Evolutionary conservation across 345 rosid genomes (phyloP).

Genomic region (Aurinia saxatilis): DNA sequence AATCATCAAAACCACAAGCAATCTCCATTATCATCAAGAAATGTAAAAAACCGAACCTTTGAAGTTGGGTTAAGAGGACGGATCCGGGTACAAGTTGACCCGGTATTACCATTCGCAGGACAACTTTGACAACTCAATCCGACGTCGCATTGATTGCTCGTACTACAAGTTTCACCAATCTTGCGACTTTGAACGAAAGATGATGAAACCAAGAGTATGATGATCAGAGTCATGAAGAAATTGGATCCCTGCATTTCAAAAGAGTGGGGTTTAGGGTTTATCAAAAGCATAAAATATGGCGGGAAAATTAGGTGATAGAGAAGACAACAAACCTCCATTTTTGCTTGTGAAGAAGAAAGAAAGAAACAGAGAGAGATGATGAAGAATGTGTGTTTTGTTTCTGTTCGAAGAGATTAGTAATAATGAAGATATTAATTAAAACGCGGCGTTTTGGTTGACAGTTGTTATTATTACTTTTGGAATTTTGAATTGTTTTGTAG

Average conservation of each 20-base stretch:
- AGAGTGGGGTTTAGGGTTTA: neutral
- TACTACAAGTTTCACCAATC: conserved; percentile 82
- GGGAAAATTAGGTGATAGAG: neutral
- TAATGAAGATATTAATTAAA: neutral
- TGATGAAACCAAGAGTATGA: conserved; percentile 18
- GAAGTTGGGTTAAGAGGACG: conserved; percentile 66
- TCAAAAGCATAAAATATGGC: too few species aligned
- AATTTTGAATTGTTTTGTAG: neutral
- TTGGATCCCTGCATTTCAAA: conserved; percentile 21
- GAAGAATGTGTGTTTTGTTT: neutral
- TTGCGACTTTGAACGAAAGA: conserved; percentile 26
- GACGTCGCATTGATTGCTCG: conserved; percentile 47
- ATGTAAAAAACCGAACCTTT: conserved; percentile 33
- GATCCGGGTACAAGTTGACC: conserved; percentile 67
- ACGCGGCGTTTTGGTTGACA: conserved; percentile 15
- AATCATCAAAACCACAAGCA: conserved; percentile 33
- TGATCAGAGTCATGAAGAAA: conserved; percentile 8
- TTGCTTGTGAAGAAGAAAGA: neutral
- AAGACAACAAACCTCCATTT: too few species aligned
- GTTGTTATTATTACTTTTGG: neutral
- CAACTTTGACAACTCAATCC: conserved; percentile 86
- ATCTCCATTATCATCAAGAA: neutral
- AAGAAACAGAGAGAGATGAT: neutral
- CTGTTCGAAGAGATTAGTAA: neutral
- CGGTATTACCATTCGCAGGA: conserved; percentile 56